Evolutionary conservation across 345 rosid genomes (phyloP), one percentile per base, ranked within the genome.

Genomic region (Hypericum perforatum): DNA sequence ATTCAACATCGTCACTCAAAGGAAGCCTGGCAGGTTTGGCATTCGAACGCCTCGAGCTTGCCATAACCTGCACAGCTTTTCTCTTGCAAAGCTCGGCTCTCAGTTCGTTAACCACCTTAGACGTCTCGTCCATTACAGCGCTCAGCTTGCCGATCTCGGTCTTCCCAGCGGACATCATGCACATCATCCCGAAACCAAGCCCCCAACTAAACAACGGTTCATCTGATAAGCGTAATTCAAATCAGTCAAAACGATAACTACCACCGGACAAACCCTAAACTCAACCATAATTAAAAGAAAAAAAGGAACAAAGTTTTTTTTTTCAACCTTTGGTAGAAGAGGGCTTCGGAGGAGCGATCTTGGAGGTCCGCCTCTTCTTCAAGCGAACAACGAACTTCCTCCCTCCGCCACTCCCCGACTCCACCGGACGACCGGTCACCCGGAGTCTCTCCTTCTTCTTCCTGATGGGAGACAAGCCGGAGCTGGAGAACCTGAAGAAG

Each of bases 401-500:
- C 54, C 63, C 65, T 58, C 63, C 36, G 5, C 9, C 56, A 37
- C 36, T 37, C 36, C n/a, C 57, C n/a, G 42, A 57, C 56, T 66
- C 63, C 69, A 48, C 50, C 45, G 68, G 56, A 53, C 63, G 70
- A 40, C 71, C 41, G 15, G 37, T 56, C 13, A 65, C 49, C 54
- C 59, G 65, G 5, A 49, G 22, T 47, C 74, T 71, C 37, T 55
- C 62, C 41, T 62, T 53, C 15, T 56, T 68, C 39, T 53, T 45
- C 12, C 64, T 54, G 0, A 46, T 52, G 9, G 63, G 46, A 8
- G 82, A 79, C 52, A 4, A 22, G 32, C 70, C 83, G 41, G 81
- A 55, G 43, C 95, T 85, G 49, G 84, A 79, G 69, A 89, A 81
- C 76, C 85, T 70, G 74, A 89, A 89, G 53, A 85, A 89, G 53